These are phyloP conservation scores for Podaxis mareebaensis DNA, from an alignment of 768 basidiomycete species.

Conservation along the genomic window DNA sequence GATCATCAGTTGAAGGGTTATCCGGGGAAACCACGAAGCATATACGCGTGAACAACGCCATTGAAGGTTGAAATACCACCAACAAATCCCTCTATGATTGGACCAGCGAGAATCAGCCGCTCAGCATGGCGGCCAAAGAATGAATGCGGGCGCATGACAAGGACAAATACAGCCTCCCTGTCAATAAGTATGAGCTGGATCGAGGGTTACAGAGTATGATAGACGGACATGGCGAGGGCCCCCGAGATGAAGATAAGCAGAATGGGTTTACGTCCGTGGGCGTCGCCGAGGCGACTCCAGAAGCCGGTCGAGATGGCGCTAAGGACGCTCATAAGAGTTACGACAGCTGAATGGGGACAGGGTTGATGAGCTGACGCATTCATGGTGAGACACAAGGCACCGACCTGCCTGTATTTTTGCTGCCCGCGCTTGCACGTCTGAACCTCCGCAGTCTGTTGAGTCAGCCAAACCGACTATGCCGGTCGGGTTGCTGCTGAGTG, in stretches of 20 bases:
- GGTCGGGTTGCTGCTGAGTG: constrained; percentile 34
- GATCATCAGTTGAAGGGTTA: constrained; percentile 16
- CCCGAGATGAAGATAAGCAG: constrained; percentile 68
- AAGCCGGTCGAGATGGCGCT: constrained; percentile 83
- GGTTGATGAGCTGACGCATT: constrained; percentile 1
- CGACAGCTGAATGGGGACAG: constrained; percentile 46
- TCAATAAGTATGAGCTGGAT: constrained; percentile 14
- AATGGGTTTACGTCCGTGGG: constrained; percentile 73
- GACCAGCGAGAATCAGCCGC: constrained; percentile 73
- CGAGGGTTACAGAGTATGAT: constrained; percentile 8
- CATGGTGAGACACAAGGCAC: not conserved
- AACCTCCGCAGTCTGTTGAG: constrained; percentile 34
- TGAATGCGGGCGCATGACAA: constrained; percentile 66
- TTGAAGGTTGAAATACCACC: constrained; percentile 71
- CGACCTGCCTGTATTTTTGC: constrained; percentile 71
- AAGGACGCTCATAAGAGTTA: constrained; percentile 74
- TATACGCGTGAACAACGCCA: constrained; percentile 68
- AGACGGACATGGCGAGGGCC: constrained; percentile 69
- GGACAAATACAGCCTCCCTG: constrained; percentile 78
- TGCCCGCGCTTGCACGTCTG: constrained; percentile 66
- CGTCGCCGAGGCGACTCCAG: constrained; percentile 84
- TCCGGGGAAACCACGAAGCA: constrained; percentile 39
- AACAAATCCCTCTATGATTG: constrained; percentile 75
- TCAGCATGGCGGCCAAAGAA: constrained; percentile 58
- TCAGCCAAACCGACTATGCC: constrained; percentile 20